These are phyloP conservation scores for Dactylellina cionopaga DNA, from an alignment of 2,329 filamentous ascomycete genomes.

Conservation along the genomic window DNA sequence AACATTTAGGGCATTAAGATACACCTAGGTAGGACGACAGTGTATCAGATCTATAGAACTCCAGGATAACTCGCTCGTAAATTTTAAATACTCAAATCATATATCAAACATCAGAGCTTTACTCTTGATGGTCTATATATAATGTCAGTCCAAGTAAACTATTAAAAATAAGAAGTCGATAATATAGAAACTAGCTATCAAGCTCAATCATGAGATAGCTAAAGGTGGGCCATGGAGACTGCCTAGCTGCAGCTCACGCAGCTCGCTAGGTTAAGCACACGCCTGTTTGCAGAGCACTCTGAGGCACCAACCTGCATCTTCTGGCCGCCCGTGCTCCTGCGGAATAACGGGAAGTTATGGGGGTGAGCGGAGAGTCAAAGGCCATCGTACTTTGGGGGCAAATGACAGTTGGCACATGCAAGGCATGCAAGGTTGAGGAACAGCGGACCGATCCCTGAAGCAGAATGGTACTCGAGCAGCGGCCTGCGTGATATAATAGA, in stretches of 20 bases:
- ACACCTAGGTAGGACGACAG: too few relatives aligned
- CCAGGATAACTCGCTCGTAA: too few relatives aligned
- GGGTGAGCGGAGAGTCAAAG: background rate
- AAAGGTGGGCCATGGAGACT: slow-evolving; percentile 19
- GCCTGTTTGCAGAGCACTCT: slow-evolving; percentile 20
- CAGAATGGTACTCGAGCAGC: slow-evolving; percentile 6
- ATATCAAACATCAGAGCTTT: background rate
- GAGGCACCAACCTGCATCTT: slow-evolving; percentile 27
- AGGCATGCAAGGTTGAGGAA: slow-evolving; percentile 38
- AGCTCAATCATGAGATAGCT: background rate
- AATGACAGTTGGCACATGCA: slow-evolving; percentile 51
- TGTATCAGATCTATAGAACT: too few relatives aligned
- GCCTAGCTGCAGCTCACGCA: slow-evolving; percentile 44
- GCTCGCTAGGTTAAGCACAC: slow-evolving; percentile 37
- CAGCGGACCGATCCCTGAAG: slow-evolving; percentile 44
- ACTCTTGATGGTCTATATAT: background rate
- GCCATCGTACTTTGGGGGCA: slow-evolving; percentile 19
- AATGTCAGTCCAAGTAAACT: background rate
- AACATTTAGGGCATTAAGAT: too few relatives aligned
- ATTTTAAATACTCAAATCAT: too few relatives aligned
- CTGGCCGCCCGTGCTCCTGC: slow-evolving; percentile 20
- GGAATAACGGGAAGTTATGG: slow-evolving; percentile 40
- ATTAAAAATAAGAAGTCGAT: background rate
- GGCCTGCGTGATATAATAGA: slow-evolving; percentile 43
- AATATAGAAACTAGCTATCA: background rate